Base-by-base conservation (phyloP, 2,329 filamentous ascomycete genomes). In the Zymoseptoria ardabiliae region DNA sequence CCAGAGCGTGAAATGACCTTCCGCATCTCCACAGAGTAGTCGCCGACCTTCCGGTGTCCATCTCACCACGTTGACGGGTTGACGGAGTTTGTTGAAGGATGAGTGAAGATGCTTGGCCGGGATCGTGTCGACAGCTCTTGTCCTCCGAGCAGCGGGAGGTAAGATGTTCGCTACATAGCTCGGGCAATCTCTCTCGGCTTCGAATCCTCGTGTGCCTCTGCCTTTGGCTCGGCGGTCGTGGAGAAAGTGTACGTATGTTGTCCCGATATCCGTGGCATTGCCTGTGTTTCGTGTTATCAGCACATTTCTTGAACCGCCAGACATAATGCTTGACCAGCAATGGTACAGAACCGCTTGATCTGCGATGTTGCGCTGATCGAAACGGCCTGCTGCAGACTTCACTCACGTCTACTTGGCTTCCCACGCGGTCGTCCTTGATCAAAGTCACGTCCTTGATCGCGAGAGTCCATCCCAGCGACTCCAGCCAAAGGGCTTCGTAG, bases 61-160 rank as follows among this genome's bases (percentile, higher is more conserved):
- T 73, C 91, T 85, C 49, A 99, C 93, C 8, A 97, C 90, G 65
- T 97, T 97, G 71, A 99, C 90, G 1, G 94, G 94, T 68, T 97
- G 94, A 71, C 96, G 96, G 70, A 96, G 92, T 72, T 99, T 99
- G 78, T 97, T 97, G 6, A 97, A 83, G 0, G 94, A 97, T n/a
- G 94, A 95, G 73, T 99, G 94, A 49, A 99, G 82, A 72, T 97
- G 92, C 69, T 94, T 93, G n/a, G 90, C 89, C 11, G 94, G 93
- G 52, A 99, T 89, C 1, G 90, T 89, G 73, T 97, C 91, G 60
- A 87, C 91, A 20, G 92, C 86, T 63, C 83, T 86, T 64, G 86
- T 82, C 56, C 86, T 79, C 71, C 90, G 83, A 41, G 90, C 91
- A 50, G 87, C 80, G 1, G 94, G 93, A 2, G 93, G 92, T 22